Percentiles rank a stretch among this genome's conserved stretches.
Conservation (phyloP, 2,329 filamentous ascomycete genomes). For the Fusarium ramigenum region DNA sequence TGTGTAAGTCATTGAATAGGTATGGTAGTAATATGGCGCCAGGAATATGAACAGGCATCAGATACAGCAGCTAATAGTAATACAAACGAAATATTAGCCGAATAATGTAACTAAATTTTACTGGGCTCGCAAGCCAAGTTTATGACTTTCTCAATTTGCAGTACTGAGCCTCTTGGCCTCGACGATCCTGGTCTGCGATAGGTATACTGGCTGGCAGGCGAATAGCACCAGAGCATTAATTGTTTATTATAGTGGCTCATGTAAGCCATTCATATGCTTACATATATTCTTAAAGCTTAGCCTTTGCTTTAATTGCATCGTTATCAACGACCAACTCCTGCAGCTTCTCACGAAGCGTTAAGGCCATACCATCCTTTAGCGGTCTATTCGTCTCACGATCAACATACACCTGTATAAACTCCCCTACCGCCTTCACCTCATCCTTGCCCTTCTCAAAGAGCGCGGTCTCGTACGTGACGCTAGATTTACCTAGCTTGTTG, state of each 20-base stretch:
- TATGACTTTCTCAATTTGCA: neutral
- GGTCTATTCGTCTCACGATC: constrained; percentile 76
- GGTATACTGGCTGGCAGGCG: neutral
- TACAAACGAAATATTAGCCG: neutral
- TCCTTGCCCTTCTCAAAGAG: constrained; percentile 81
- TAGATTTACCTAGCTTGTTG: constrained; percentile 84
- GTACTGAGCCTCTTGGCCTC: neutral
- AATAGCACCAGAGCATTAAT: neutral
- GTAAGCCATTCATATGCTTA: neutral
- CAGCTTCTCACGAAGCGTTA: constrained; percentile 66
- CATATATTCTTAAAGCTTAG: constrained; percentile 19
- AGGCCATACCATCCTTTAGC: constrained; percentile 70
- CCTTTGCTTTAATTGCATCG: neutral
- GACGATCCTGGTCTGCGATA: neutral
- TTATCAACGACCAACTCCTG: constrained; percentile 59
- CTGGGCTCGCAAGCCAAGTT: neutral
- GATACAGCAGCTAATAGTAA: neutral
- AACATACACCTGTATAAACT: constrained; percentile 91
- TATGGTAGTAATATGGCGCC: neutral
- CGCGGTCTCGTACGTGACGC: constrained; percentile 89
- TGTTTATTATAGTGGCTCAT: neutral
- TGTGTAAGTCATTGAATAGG: neutral
- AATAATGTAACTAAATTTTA: neutral
- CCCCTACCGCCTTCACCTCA: constrained; percentile 80
- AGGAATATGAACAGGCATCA: neutral